Conservation (phyloP, 129 eudicot genomes). For the Flaveria linearis region DNA sequence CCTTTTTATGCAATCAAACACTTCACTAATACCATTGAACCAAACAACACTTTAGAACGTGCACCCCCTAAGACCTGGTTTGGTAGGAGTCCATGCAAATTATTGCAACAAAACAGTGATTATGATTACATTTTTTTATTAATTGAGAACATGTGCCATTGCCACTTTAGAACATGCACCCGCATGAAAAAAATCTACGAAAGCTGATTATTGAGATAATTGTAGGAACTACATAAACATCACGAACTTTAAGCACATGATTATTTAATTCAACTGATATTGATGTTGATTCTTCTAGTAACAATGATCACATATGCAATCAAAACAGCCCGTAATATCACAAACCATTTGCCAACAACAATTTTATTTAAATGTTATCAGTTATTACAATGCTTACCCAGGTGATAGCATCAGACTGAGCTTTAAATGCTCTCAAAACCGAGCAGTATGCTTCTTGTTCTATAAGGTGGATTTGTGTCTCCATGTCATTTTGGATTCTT, state of each 20-base stretch:
- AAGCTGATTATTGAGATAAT: neutral
- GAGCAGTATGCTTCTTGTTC: constrained; percentile 96
- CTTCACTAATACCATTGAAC: neutral
- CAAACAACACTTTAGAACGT: neutral
- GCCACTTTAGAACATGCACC: neutral
- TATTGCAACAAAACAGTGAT: neutral
- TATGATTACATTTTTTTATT: constrained; percentile 5
- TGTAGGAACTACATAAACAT: constrained; percentile 1
- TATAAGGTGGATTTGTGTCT: constrained; percentile 63
- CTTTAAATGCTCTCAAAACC: constrained; percentile 89
- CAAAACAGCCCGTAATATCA: neutral
- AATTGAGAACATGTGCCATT: neutral
- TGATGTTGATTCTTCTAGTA: neutral
- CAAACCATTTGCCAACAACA: neutral
- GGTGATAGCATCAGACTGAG: constrained; percentile 89
- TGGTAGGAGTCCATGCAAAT: neutral
- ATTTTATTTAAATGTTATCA: neutral
- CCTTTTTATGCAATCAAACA: neutral
- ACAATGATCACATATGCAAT: neutral
- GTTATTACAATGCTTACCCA: constrained; percentile 54
- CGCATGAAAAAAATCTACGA: neutral
- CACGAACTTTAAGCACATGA: neutral
- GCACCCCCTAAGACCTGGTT: neutral
- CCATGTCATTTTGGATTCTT: constrained; percentile 64
- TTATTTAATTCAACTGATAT: neutral